Evolutionary conservation across 1,139 yeast genomes (phyloP), one percentile per base, ranked within the genome.

Genomic region (Yamadazyma trypodendri): DNA sequence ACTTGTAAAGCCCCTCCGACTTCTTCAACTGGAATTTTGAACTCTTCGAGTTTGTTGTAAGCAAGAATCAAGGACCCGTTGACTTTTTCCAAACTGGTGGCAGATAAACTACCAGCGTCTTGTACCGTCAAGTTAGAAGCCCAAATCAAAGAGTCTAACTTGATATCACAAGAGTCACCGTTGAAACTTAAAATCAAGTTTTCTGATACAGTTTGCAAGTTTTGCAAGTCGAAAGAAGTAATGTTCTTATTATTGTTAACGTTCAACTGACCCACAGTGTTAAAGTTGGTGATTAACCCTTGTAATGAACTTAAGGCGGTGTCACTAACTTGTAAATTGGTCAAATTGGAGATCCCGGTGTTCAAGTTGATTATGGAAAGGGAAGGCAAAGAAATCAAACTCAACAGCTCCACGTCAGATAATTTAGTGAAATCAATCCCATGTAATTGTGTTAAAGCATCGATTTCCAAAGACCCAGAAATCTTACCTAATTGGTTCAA

Each of bases 191-290:
- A 57, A 40, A 66, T 62, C 51, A 71, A 61, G 41, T 58, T 58
- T 41, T 65, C 67, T 29, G 60, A 44, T 37, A 68, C 73, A 14
- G 58, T 39, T 48, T 60, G 41, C 50, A 71, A 64, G 38, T 54
- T 54, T n/a, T 55, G 44, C 48, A 71, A 66, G 40, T 65, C 65
- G 39, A 71, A 57, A 20, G 44, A 24, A 12, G 73, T 48, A 47
- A 71, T 61, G 54, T 71, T 70, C 49, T 70, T 70, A 61, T 71
- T 71, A 55, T 70, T 70, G 58, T 70, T 68, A 46, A 71, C 55
- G 52, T 69, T 57, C 56, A 71, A 64, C 41, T 58, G 53, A 31
- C 60, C 64, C 40, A 69, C 58, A 36, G 62, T 49, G 42, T 53
- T 50, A 51, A 65, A 56, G 44, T 52, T 55, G 49, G 62, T 50